Evolutionary conservation across 768 basidiomycete species (phyloP), one percentile per base, ranked within the genome.

Genomic region (Lentinula detonsa): DNA sequence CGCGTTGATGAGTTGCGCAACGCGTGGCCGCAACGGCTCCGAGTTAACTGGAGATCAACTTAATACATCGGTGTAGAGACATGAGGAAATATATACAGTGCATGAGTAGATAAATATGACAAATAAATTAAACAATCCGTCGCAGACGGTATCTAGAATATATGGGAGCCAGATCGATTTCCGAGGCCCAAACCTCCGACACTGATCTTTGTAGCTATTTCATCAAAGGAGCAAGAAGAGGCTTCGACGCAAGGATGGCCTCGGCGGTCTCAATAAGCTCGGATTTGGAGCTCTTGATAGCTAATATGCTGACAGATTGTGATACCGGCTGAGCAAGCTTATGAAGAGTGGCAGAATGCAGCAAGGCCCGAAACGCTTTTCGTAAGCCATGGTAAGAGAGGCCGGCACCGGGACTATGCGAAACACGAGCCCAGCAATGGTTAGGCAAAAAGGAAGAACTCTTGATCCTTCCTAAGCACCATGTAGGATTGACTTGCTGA

Each of bases 401-500:
- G 31, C 13, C 39, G 16, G 16, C 21, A 18, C 13, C 39, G 16
- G 16, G 42, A 61, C 55, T 78, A 21, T 69, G 70, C 45, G 69
- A 69, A 33, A 79, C 69, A 46, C 70, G 73, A 8, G 84, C 86
- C 85, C 86, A 88, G 35, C 79, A 81, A 18, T 70, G 31, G 62
- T 66, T 73, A 37, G 72, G 77, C 53, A 74, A 63, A 21, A 67
- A 60, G 31, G 62, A 42, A 13, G 76, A 71, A 76, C 80, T 45
- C 76, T 67, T 62, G 74, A 74, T 49, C 81, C 82, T 53, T 81
- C 73, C 59, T 5, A 42, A n/a, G 48, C 61, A 86, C 81, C 81
- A 86, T 2, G 86, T 85, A 3, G 85, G 73, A 56, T 83, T 75
- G 4, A 85, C 81, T 54, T 82, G 79, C 35, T 75, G 74, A 35